Percentiles rank a stretch among this genome's conserved stretches.
phyloP scores from a whole-genome alignment of 1,139 yeast species.

The Blastobotrys aristatus region DNA sequence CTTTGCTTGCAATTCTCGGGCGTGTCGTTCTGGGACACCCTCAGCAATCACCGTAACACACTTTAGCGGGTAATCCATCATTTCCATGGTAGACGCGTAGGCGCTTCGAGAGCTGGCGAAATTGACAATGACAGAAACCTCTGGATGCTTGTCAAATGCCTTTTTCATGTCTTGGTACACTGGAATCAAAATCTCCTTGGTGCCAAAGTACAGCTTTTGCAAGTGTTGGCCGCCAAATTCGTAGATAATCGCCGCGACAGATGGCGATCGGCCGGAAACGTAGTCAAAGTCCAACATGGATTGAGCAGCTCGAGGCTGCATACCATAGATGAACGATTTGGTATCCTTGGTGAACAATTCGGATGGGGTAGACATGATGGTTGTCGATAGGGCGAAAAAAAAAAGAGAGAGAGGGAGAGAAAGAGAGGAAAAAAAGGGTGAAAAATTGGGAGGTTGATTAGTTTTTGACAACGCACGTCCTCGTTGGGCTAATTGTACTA shows the following conservation, averaged over 20 bases:
- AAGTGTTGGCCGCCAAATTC: conserved; percentile 46
- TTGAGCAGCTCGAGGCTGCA: conserved; percentile 46
- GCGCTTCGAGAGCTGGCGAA: conserved; percentile 45
- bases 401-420: not conserved
- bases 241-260: conserved; percentile 46
- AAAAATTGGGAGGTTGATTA: conserved; percentile 2
- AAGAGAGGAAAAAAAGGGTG: no score
- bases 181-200: conserved; percentile 43
- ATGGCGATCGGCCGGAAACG: conserved; percentile 44
- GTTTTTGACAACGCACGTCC: no score
- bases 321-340: conserved; percentile 41
- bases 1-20: conserved; percentile 42
- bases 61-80: conserved; percentile 42
- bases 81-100: conserved; percentile 44
- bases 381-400: not conserved
- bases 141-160: conserved; percentile 44
- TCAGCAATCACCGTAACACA: conserved; percentile 47
- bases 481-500: no score
- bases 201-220: conserved; percentile 47
- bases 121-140: conserved; percentile 45
- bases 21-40: conserved; percentile 47
- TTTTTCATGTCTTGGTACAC: conserved; percentile 42
- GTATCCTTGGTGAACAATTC: conserved; percentile 42
- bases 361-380: conserved; percentile 23
- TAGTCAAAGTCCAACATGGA: conserved; percentile 47